A percentile compares a stretch with the other conserved stretches of the same genome.
Conservation (phyloP, 805 yeast species). For the Saccharomycopsis fibuligera region DNA sequence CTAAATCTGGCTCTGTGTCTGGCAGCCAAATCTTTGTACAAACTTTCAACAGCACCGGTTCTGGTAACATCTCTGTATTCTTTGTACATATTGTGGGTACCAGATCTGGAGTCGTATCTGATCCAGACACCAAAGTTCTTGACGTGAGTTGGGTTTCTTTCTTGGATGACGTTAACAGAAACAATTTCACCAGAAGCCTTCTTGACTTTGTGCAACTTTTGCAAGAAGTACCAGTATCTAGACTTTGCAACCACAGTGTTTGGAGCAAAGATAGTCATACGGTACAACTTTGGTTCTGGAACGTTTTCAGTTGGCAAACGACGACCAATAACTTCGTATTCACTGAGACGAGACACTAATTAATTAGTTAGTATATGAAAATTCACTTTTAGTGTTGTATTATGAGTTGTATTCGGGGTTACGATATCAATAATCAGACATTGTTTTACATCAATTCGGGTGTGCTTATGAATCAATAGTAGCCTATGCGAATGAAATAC, state of each 20-base stretch:
- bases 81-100: constrained; percentile 99
- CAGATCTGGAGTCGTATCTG: constrained; percentile 99
- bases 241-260: constrained; percentile 99
- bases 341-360: constrained; percentile 93
- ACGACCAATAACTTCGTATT: constrained; percentile 99
- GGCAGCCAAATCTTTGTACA: constrained; percentile 99
- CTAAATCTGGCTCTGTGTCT: constrained; percentile 99
- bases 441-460: too few relatives aligned
- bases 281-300: constrained; percentile 99
- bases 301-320: constrained; percentile 98
- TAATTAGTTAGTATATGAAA: constrained; percentile 7
- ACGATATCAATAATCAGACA: too few relatives aligned
- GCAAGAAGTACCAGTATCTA: constrained; percentile 99
- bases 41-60: constrained; percentile 96
- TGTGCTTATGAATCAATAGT: too few relatives aligned
- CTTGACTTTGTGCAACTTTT: constrained; percentile 98
- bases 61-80: constrained; percentile 99
- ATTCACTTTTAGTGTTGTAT: too few relatives aligned
- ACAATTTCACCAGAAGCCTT: constrained; percentile 99
- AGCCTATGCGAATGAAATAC: too few relatives aligned
- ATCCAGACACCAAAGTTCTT: constrained; percentile 99
- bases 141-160: constrained; percentile 97
- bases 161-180: constrained; percentile 83
- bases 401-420: too few relatives aligned
- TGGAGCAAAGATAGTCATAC: constrained; percentile 99